Evolutionary conservation across 306 rosid species (phyloP).

Genomic region (Chamaecrista fasciculata): DNA sequence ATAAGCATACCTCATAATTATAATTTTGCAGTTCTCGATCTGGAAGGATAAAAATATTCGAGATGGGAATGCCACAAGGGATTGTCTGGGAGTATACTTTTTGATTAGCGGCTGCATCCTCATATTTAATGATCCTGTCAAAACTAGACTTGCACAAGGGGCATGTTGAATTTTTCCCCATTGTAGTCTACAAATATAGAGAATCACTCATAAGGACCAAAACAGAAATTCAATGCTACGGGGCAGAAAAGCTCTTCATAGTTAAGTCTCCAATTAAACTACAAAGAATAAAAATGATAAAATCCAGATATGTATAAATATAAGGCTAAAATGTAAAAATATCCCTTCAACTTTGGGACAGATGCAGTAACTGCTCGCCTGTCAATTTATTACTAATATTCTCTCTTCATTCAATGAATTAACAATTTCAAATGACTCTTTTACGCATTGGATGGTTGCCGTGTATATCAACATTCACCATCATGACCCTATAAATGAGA

Average conservation of each 20-base stretch:
- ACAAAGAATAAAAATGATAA: background rate
- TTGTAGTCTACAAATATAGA: constrained; percentile 49
- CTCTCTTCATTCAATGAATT: background rate
- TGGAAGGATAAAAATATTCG: constrained; percentile 41
- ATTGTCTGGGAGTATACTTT: constrained; percentile 84
- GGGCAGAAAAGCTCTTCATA: constrained; percentile 2
- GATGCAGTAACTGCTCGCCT: background rate
- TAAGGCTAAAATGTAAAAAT: background rate
- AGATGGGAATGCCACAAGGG: constrained; percentile 53
- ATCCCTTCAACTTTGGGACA: background rate
- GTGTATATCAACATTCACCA: background rate
- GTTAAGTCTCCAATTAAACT: background rate
- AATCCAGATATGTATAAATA: background rate
- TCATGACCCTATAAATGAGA: background rate
- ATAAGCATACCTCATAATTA: constrained; percentile 57
- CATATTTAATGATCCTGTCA: constrained; percentile 60
- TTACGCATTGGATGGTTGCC: background rate
- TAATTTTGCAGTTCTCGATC: constrained; percentile 36
- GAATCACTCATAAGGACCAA: constrained; percentile 32
- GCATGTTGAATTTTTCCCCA: constrained; percentile 59
- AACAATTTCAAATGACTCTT: background rate
- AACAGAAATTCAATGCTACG: constrained; percentile 18
- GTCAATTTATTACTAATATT: background rate
- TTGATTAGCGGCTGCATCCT: constrained; percentile 69
- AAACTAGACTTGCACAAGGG: constrained; percentile 86